These are phyloP conservation scores for Chytriomyces sp. DNA, from an alignment of 192 early-diverging fungal genomes.

Conservation along the genomic window DNA sequence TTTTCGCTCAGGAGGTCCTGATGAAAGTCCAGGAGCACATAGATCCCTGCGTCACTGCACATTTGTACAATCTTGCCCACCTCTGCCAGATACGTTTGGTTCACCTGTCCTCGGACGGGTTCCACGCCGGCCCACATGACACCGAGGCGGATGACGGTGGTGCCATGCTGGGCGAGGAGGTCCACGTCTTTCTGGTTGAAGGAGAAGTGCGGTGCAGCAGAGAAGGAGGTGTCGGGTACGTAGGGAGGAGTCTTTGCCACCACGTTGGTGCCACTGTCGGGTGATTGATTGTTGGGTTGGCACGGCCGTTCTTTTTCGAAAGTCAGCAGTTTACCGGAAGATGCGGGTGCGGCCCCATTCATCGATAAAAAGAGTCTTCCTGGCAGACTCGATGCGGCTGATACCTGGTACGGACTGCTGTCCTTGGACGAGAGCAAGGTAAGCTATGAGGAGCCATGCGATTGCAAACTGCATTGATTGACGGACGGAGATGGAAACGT, in stretches of 20 bases:
- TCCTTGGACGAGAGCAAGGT: too few species aligned
- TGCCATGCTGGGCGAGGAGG: background rate
- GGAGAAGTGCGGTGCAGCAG: background rate
- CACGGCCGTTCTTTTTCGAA: background rate
- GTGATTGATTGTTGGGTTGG: background rate
- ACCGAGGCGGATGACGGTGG: conserved; percentile 14
- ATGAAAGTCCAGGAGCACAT: conserved; percentile 65
- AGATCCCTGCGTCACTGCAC: conserved; percentile 53
- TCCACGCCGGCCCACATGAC: conserved; percentile 63
- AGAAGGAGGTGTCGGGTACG: background rate
- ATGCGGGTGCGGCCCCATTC: conserved; percentile 26
- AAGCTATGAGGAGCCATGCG: too few species aligned
- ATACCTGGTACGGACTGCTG: background rate
- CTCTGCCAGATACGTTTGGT: conserved; percentile 55
- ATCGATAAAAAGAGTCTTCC: conserved; percentile 13
- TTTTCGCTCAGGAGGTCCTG: conserved; percentile 53
- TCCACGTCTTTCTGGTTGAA: conserved; percentile 9
- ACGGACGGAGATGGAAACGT: too few species aligned
- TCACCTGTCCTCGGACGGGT: conserved; percentile 57
- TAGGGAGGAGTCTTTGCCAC: background rate
- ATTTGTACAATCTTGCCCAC: conserved; percentile 50
- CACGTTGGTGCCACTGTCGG: conserved; percentile 2
- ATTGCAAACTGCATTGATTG: too few species aligned
- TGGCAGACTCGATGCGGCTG: conserved; percentile 22
- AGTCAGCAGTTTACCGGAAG: conserved; percentile 15